These are phyloP conservation scores for Fusarium newnesense DNA, from an alignment of 2,329 filamentous ascomycete species.

Conservation along the genomic window DNA sequence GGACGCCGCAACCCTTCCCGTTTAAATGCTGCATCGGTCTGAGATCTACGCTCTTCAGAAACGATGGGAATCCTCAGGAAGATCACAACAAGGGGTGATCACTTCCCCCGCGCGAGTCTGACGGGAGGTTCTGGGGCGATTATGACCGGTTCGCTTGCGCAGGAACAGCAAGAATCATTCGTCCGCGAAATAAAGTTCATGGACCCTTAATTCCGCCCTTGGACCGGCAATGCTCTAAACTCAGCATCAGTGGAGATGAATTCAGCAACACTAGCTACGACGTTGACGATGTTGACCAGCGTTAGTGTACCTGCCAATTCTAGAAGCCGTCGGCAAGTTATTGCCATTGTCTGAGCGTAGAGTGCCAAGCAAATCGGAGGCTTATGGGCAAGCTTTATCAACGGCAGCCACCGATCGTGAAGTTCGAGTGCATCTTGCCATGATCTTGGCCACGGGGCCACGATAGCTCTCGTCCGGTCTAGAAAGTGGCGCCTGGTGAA, in stretches of 20 bases:
- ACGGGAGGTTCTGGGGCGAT: slow-evolving; percentile 18
- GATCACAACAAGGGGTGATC: slow-evolving; percentile 28
- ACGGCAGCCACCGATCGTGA: slow-evolving; percentile 17
- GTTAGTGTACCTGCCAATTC: not conserved
- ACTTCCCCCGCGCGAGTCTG: slow-evolving; percentile 10
- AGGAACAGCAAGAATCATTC: slow-evolving; percentile 28
- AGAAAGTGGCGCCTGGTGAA: not conserved
- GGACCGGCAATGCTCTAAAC: slow-evolving; percentile 19
- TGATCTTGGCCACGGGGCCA: slow-evolving; percentile 14
- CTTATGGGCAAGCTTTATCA: not conserved
- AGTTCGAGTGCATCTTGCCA: not conserved
- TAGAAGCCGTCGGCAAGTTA: not conserved
- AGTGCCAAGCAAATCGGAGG: not conserved
- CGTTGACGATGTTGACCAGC: not conserved
- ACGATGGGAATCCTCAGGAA: slow-evolving; percentile 22
- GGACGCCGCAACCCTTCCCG: slow-evolving; percentile 31
- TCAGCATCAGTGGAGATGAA: not conserved
- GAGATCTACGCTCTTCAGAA: slow-evolving; percentile 30
- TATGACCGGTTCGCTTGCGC: slow-evolving; percentile 31
- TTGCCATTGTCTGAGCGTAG: not conserved
- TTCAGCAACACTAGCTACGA: not conserved
- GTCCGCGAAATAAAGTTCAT: slow-evolving; percentile 21
- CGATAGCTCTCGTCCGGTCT: slow-evolving; percentile 10
- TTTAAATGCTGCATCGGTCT: slow-evolving; percentile 25
- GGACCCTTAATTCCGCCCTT: slow-evolving; percentile 19